Base-by-base conservation (phyloP, 306 rosid genomes). In the Sesbania bispinosa region DNA sequence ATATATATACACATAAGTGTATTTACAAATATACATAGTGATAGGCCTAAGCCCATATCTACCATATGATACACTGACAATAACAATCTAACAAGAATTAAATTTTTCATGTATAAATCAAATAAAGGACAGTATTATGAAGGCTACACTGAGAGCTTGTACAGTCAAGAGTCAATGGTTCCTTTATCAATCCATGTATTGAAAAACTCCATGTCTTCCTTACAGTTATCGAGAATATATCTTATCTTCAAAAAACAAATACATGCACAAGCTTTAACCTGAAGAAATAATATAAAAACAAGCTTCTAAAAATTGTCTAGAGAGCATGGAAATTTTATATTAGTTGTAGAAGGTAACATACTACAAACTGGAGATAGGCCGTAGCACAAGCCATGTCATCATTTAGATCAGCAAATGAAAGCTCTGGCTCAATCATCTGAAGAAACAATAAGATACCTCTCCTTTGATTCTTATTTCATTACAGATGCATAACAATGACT, bases 321-420 rank as follows among this genome's bases (percentile, higher is more conserved):
- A 30, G 62, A 48, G 6, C 20, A 27, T 35, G 48, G 18, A 24
- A 39, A 86, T 47, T 79, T 51, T 47, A 51, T 59, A 70, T 51
- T 53, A 77, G 81, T 30, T 59, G 67, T 61, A 80, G 71, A 77
- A n/a, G 81, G 79, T 62, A 83, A 86, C 97, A 66, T 94, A 94
- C 98, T 83, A 94, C 97, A 7, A 83, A 94, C 89, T 90, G 97
- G 78, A 90, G 96, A 90, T 90, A 94, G 78, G 98, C 94, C 83
- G 97, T 84, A 71, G 97, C 98, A 80, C 97, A 94, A 70, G 97
- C 92, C 97, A 90, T 90, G 86, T 94, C 97, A 55, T 94, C 98
- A 58, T 89, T 70, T 52, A 94, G 91, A 83, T 94, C 97, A 76
- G 98, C 97, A 82, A 94, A 94, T 59, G 98, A 94, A 76, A 94